A percentile compares a stretch with the other conserved stretches of the same genome.
phyloP scores from a whole-genome alignment of 1,139 yeast species.

The Taiozyma onychis region DNA sequence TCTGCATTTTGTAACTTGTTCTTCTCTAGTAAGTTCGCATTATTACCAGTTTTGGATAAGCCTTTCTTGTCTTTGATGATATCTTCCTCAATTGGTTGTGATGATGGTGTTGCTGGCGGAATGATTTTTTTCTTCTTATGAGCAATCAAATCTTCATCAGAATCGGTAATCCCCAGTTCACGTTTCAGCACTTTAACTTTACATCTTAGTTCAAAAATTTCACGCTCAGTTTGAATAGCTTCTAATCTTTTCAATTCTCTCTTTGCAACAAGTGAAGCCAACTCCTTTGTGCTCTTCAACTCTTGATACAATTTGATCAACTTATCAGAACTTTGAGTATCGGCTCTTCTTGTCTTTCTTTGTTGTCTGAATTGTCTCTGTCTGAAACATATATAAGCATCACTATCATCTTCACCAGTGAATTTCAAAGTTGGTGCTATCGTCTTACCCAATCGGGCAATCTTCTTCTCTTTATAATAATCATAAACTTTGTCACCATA shows the following conservation, averaged over 20 bases:
- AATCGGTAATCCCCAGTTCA: constrained; percentile 69
- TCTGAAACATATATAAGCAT: constrained; percentile 94
- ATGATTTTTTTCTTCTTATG: constrained; percentile 66
- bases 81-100: constrained; percentile 10
- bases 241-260: constrained; percentile 64
- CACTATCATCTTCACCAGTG: constrained; percentile 84
- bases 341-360: constrained; percentile 94
- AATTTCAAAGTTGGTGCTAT: constrained; percentile 74
- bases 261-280: constrained; percentile 65
- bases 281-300: constrained; percentile 67
- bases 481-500: constrained; percentile 70
- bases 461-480: constrained; percentile 77
- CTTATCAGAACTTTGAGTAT: constrained; percentile 83
- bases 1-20: constrained; percentile 10
- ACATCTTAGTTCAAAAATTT: constrained; percentile 65
- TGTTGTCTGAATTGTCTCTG: constrained; percentile 95
- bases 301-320: constrained; percentile 71
- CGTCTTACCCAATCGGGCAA: constrained; percentile 62
- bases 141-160: constrained; percentile 76
- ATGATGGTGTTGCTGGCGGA: constrained; percentile 14
- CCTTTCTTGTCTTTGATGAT: constrained; percentile 15
- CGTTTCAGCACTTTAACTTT: constrained; percentile 72
- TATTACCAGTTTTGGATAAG: constrained; percentile 20
- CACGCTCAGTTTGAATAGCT: constrained; percentile 51
- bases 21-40: constrained; percentile 23